Base-by-base conservation (phyloP, 1,284 basidiomycete genomes). In the Cryptococcus deneoformans region DNA sequence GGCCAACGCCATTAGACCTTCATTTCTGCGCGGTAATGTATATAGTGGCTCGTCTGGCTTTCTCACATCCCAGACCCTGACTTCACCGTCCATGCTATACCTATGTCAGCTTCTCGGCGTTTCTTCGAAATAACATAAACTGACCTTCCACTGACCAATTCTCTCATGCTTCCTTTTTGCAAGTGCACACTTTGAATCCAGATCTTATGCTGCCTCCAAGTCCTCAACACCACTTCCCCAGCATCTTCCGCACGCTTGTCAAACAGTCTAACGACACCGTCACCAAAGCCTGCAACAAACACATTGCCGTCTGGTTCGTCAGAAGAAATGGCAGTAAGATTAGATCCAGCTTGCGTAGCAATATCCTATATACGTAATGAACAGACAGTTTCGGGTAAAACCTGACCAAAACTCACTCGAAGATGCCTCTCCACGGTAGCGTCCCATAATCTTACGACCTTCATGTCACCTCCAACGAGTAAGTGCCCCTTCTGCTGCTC, bases 401-500 rank as follows among this genome's bases (percentile, higher is more conserved):
- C 29, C 29, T 29, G 29, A 29, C 29, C 5, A 29, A 29, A 29
- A 29, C 29, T 29, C 29, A 29, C 29, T 10, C 89, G 78, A 39
- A 90, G 80, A 68, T 89, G 87, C 24, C 85, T 85, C 77, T 99
- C 95, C 11, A 90, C 88, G 65, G 92, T 87, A 10, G 93, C 94
- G 74, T 99, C 95, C 96, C 96, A 99, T 1, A 94, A 83, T 52
- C 92, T 84, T 58, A 99, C 87, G 39, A 88, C 86, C 56, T 87
- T 85, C 50, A 91, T 89, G 76, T 99, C 95, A 6, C 96, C 96
- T 9, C 90, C 91, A 10, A 92, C 87, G 11, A 97, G 80, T 37
- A 99, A 79, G 43, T 87, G 86, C 0, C 95, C 96, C 16, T 42
- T 42, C 5, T 84, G 83, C 77, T 98, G 95, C 71, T 92, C 91